These are phyloP conservation scores for Citropsis articulata DNA, from an alignment of 345 rosid genomes.

Conservation along the genomic window DNA sequence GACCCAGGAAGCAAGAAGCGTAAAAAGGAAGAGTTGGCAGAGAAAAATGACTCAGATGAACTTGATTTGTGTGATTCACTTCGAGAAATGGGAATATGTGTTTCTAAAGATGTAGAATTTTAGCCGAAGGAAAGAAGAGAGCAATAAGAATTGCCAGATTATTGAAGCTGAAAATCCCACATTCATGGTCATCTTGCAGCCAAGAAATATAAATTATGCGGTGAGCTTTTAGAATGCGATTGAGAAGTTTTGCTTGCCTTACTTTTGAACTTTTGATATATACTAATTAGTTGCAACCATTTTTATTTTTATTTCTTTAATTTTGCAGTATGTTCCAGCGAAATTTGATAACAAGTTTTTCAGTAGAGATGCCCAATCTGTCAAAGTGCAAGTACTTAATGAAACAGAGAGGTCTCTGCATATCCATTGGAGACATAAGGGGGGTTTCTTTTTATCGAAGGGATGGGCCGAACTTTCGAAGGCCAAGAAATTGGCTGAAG, in stretches of 20 bases:
- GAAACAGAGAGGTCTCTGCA: constrained; percentile 13
- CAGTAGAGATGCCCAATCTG: not conserved
- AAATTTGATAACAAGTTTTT: constrained; percentile 14
- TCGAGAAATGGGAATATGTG: not conserved
- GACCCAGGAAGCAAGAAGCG: constrained; percentile 4
- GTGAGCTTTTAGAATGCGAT: constrained; percentile 1
- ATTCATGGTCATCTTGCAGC: constrained; percentile 31
- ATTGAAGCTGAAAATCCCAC: constrained; percentile 35
- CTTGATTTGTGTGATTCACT: not conserved
- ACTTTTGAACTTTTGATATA: not conserved
- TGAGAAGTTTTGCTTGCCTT: no score
- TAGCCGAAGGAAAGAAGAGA: constrained; percentile 11
- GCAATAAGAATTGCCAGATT: constrained; percentile 31
- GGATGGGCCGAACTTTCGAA: constrained; percentile 14
- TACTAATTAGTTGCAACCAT: not conserved
- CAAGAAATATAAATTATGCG: constrained; percentile 12
- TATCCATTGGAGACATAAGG: not conserved
- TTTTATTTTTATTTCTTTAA: not conserved
- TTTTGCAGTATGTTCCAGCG: constrained; percentile 19
- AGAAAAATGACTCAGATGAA: not conserved
- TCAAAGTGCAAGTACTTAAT: constrained; percentile 27
- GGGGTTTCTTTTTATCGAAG: not conserved
- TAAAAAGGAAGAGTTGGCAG: constrained; percentile 7
- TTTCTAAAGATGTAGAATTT: not conserved
- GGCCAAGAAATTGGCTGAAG: constrained; percentile 16